phyloP scores from a whole-genome alignment of 495 filamentous ascomycete species.

The Hypoxylon intermedium region DNA sequence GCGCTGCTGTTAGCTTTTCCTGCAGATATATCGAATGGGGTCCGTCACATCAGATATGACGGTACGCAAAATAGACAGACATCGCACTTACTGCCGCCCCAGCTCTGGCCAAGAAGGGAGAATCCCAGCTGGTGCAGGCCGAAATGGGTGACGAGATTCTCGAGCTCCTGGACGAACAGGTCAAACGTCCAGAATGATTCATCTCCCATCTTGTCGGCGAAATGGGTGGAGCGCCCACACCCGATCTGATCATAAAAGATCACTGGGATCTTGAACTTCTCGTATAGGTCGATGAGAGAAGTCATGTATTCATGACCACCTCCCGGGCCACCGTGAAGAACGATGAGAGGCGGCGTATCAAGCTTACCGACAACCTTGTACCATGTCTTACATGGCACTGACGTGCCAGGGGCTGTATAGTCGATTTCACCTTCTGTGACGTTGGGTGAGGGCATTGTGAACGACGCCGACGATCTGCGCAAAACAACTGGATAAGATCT shows the following conservation, averaged over 20 bases:
- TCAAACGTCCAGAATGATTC: conserved; percentile 48
- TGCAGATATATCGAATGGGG: too few relatives aligned
- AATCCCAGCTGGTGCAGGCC: conserved; percentile 45
- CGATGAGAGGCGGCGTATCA: conserved; percentile 41
- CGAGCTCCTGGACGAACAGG: conserved; percentile 54
- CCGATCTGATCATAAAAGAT: conserved; percentile 62
- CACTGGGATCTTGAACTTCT: conserved; percentile 48
- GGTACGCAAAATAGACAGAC: too few relatives aligned
- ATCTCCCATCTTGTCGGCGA: conserved; percentile 48
- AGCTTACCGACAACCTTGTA: conserved; percentile 41
- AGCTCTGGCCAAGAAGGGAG: conserved; percentile 54
- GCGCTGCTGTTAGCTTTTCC: too few relatives aligned
- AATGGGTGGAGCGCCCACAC: conserved; percentile 54
- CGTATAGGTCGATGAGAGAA: conserved; percentile 42
- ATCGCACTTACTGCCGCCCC: conserved; percentile 48
- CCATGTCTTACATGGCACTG: conserved; percentile 50
- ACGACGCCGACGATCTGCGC: too few relatives aligned
- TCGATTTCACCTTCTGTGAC: conserved; percentile 18
- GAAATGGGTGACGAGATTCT: conserved; percentile 52
- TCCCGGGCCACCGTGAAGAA: conserved; percentile 58
- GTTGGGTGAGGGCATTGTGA: conserved; percentile 6
- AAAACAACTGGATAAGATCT: too few relatives aligned
- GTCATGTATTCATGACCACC: conserved; percentile 48
- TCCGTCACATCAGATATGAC: too few relatives aligned
- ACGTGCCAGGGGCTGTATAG: conserved; percentile 41